Conservation (phyloP, 768 basidiomycete species). For the Mycena metata region DNA sequence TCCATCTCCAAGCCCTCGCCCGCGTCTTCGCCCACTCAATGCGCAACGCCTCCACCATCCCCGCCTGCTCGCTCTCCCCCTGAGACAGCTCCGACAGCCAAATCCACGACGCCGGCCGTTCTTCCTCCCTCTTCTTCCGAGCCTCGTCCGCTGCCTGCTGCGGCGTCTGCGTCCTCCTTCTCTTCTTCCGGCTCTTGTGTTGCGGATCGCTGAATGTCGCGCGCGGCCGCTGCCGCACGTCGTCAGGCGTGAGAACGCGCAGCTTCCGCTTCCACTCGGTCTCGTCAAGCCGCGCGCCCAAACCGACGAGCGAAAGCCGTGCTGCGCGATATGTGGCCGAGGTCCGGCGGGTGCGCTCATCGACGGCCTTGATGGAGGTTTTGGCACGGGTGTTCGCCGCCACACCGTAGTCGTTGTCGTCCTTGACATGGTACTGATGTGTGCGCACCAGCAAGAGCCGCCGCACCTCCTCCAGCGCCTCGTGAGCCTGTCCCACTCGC, state of each 20-base stretch:
- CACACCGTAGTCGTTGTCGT: neutral
- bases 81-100: neutral
- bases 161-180: no score
- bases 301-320: neutral
- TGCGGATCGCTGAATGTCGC: no score
- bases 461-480: constrained; percentile 1
- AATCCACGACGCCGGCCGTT: constrained; percentile 7
- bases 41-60: no score
- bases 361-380: neutral
- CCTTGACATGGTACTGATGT: neutral
- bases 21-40: constrained; percentile 5
- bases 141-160: no score
- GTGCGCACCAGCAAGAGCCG: neutral
- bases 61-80: no score
- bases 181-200: no score
- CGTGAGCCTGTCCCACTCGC: neutral
- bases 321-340: neutral
- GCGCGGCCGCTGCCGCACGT: neutral
- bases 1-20: neutral
- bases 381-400: neutral
- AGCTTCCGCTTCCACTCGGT: constrained; percentile 2
- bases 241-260: neutral
- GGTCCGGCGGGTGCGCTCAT: neutral
- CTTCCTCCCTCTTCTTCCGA: neutral
- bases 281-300: neutral